Conservation (phyloP, 805 yeast genomes). For the Candida sanyiensis region DNA sequence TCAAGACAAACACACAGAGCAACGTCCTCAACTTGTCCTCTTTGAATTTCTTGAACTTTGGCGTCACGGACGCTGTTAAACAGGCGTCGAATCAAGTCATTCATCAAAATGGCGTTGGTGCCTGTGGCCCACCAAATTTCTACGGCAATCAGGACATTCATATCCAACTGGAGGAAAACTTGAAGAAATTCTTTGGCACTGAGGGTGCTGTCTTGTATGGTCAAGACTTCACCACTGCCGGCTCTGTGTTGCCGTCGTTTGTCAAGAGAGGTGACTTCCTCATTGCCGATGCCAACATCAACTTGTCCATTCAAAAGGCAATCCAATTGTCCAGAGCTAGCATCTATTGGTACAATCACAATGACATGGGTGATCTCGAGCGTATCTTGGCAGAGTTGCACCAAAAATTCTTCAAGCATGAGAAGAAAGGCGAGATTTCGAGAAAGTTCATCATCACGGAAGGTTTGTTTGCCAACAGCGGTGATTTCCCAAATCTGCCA, state of each 20-base stretch:
- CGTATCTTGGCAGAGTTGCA: conserved; percentile 47
- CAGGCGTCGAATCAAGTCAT: conserved; percentile 54
- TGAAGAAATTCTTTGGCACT: conserved; percentile 70
- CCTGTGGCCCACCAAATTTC: conserved; percentile 97
- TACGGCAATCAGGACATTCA: conserved; percentile 95
- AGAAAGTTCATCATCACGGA: conserved; percentile 90
- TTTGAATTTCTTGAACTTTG: conserved; percentile 64
- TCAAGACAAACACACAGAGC: conserved; percentile 25
- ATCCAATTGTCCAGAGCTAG: conserved; percentile 81
- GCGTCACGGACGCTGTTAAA: conserved; percentile 40
- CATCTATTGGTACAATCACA: conserved; percentile 69
- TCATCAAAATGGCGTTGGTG: conserved; percentile 82
- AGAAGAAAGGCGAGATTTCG: conserved; percentile 56
- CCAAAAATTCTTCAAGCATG: conserved; percentile 26
- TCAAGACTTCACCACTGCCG: conserved; percentile 83
- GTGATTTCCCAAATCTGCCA: conserved; percentile 71
- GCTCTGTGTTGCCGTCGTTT: conserved; percentile 88
- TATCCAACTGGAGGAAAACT: conserved; percentile 65
- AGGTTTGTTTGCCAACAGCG: conserved; percentile 76
- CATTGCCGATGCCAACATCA: conserved; percentile 77
- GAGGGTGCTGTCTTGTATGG: conserved; percentile 83
- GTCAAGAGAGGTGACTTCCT: conserved; percentile 91
- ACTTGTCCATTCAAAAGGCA: conserved; percentile 81
- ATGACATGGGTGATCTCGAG: conserved; percentile 80
- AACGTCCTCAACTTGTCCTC: conserved; percentile 63